Evolutionary conservation across 2,329 filamentous ascomycete species (phyloP), one percentile per base, ranked within the genome.

Genomic region (Ramichloridium luteum): DNA sequence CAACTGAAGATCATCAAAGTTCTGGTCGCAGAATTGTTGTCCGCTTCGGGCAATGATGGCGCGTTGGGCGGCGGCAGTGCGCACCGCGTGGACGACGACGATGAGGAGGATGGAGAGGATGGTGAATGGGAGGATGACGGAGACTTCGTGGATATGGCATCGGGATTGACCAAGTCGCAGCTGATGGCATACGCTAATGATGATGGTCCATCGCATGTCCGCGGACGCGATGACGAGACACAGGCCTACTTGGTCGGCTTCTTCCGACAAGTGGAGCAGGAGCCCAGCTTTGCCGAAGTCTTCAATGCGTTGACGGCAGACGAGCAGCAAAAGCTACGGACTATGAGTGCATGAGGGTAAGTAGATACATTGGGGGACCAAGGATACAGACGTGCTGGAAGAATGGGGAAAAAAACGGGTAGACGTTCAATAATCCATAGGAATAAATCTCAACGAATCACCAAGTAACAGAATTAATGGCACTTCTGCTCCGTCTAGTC

Each of bases 1-100:
- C 77, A 83, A 2, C 70, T 98, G 51, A 98, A 98, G 63, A 94
- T 98, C 38, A 63, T 96, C 58, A 98, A 98, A 64, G 79, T 96
- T 3, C 72, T 98, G 6, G 79, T 96, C 28, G 84, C 93, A 51
- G 90, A 98, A 60, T 72, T 98, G 3, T 67, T 81, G 4, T 84
- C 82, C 0, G 83, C 85, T 2, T 77, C 81, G 4, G 83, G 82
- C 14, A 59, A 41, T 12, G 71, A 73, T 25, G 60, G 67, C 3
- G 63, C 62, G 2, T 8, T 8, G 8, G 20, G 20, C 20, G 20
- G 8, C 8, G 72, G 73, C 0, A 77, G 74, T 0, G 70, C 72
- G 1, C 73, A 73, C 0, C 64, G 70, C 2, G 67, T 65, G 8
- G 67, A 74, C 16, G 79, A 75, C 32, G 75, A 78, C 14, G 76